Evolutionary conservation across 208 protist species (phyloP).

Genomic region (Crithidia sp.): DNA sequence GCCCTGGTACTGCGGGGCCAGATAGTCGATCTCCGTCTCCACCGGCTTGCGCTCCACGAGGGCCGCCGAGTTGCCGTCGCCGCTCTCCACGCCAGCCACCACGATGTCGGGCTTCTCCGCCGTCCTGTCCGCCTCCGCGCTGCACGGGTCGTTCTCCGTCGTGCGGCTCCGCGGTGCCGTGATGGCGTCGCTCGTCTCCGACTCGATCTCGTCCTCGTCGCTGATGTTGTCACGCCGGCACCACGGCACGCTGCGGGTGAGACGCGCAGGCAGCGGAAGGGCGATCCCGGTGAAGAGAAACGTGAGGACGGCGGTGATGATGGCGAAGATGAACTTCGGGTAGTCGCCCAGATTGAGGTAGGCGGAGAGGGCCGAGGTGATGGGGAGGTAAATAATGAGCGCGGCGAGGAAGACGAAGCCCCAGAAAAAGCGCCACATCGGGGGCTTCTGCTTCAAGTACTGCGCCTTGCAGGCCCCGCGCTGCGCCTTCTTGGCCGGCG

Average conservation of each 20-base stretch:
- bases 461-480: constrained; percentile 28
- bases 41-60: neutral
- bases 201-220: neutral
- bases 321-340: constrained; percentile 5
- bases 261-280: constrained; percentile 1
- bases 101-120: constrained; percentile 3
- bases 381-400: constrained; percentile 41
- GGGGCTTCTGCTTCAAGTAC: constrained; percentile 45
- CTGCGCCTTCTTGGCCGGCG: constrained; percentile 16
- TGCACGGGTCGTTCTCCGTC: constrained; percentile 1
- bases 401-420: constrained; percentile 39
- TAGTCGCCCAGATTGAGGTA: constrained; percentile 33
- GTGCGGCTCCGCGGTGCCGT: constrained; percentile 1
- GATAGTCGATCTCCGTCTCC: constrained; percentile 36
- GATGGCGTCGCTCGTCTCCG: neutral
- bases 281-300: neutral
- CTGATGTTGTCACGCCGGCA: constrained; percentile 15
- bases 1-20: constrained; percentile 44
- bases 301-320: constrained; percentile 5
- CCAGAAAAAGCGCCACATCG: constrained; percentile 41
- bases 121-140: neutral
- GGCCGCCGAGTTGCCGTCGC: neutral
- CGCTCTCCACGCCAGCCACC: neutral
- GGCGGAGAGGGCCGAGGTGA: constrained; percentile 23
- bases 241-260: neutral